Evolutionary conservation across 1,284 basidiomycete species (phyloP).

Genomic region (Wolfiporia cocos): DNA sequence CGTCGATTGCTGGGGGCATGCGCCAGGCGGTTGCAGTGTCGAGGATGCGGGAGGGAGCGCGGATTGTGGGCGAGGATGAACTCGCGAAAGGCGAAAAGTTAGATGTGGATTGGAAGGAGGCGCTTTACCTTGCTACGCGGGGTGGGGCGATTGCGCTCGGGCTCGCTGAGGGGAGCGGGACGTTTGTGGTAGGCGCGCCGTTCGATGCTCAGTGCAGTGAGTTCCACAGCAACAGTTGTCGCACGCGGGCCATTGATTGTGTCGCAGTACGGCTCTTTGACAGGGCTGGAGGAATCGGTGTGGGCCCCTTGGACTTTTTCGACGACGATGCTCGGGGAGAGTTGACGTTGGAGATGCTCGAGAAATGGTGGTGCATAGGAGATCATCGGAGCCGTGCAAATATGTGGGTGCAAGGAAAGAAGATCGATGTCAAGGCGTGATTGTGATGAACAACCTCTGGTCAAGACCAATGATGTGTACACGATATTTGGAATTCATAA

Average conservation of each 20-base stretch:
- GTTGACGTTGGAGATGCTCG: slow-evolving; percentile 53
- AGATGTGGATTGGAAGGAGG: slow-evolving; percentile 58
- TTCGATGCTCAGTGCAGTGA: slow-evolving; percentile 81
- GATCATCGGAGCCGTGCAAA: slow-evolving; percentile 55
- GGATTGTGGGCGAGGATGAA: slow-evolving; percentile 24
- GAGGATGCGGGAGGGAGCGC: slow-evolving; percentile 60
- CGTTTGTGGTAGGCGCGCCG: slow-evolving; percentile 59
- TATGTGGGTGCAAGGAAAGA: slow-evolving; percentile 71
- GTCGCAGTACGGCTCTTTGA: slow-evolving; percentile 47
- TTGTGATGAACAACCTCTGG: not conserved
- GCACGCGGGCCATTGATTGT: not conserved
- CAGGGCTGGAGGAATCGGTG: slow-evolving; percentile 29
- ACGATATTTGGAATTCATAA: no score
- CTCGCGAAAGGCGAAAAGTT: slow-evolving; percentile 8
- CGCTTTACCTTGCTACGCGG: slow-evolving; percentile 71
- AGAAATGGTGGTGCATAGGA: slow-evolving; percentile 87
- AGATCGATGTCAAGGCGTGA: slow-evolving; percentile 1
- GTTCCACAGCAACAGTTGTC: slow-evolving; percentile 21
- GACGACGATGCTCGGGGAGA: slow-evolving; percentile 29
- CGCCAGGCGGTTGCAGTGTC: slow-evolving; percentile 69
- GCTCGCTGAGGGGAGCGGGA: slow-evolving; percentile 40
- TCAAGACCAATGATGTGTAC: no score
- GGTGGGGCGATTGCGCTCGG: slow-evolving; percentile 71
- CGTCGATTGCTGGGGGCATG: slow-evolving; percentile 76
- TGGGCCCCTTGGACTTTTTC: slow-evolving; percentile 69